Evolutionary conservation across 495 filamentous ascomycete species (phyloP), one percentile per base, ranked within the genome.

Genomic region (Xylaria cubensis): DNA sequence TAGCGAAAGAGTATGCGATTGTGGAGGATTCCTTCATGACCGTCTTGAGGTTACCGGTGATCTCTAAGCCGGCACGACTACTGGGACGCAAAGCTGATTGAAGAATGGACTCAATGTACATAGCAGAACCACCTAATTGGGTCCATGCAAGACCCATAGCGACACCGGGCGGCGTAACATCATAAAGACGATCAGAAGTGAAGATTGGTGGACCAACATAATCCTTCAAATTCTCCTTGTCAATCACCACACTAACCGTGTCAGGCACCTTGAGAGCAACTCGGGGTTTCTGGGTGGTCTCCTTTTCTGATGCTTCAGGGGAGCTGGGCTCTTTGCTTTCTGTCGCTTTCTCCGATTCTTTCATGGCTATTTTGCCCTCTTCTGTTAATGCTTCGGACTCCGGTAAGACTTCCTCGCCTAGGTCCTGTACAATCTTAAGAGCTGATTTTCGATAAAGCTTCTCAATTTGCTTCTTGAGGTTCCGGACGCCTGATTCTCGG

Each of bases 141-240:
- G 97, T 98, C 95, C 95, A 98, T 62, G 97, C 97, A 68, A 99
- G 90, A 73, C 97, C 97, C 97, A 99, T 99, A 48, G 94, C 94
- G 46, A 99, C 97, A 80, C 97, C 97, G n/a, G 96, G 90, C 9
- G 97, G 97, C 69, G 95, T 97, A 50, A 89, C 89, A 76, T 98
- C 97, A 83, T 98, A 99, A 68, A 99, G 87, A 62, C 97, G 90
- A 82, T 99, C 97, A 13, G 95, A 92, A 24, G 94, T 99, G 83
- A 97, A 99, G 46, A 98, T 86, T 3, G 96, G 94, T 2, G 97
- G 95, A 19, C 97, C 97, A 74, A 99, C 97, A 80, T 97, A 99
- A 81, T 99, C 97, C 81, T 97, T 96, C 73, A 99, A 84, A 71
- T 94, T 97, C 51, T 96, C 93, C 82, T 92, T 97, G 80, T 85